These are phyloP conservation scores for Trebouxia gelatinosa DNA, from an alignment of 163 green algal species.

Conservation along the genomic window DNA sequence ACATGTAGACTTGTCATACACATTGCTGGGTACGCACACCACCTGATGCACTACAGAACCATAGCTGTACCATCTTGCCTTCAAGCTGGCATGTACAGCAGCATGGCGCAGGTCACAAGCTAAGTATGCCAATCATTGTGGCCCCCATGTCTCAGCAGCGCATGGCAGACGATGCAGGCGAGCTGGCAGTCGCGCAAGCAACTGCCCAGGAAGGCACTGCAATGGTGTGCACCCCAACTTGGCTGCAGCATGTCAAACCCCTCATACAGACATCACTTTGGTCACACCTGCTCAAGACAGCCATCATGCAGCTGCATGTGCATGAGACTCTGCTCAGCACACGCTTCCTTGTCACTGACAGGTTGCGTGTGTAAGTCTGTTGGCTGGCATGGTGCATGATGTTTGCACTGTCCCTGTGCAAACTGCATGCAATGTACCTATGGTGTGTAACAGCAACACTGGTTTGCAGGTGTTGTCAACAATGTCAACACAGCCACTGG, in stretches of 20 bases:
- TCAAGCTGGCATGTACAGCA: background rate
- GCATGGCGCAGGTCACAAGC: constrained; percentile 30
- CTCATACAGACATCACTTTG: no score
- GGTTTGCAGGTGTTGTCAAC: constrained; percentile 75
- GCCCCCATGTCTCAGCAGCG: constrained; percentile 92
- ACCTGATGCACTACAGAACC: no score
- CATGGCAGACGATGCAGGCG: constrained; percentile 78
- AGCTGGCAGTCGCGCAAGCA: constrained; percentile 70
- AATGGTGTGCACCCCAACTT: constrained; percentile 55
- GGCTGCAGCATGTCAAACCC: no score
- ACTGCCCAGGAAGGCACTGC: constrained; percentile 55
- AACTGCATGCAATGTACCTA: background rate
- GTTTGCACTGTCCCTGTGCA: background rate
- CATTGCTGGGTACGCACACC: constrained; percentile 56
- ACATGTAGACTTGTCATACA: constrained; percentile 60
- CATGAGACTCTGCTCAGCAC: no score
- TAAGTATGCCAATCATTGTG: constrained; percentile 76
- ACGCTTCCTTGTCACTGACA: no score
- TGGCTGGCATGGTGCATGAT: background rate
- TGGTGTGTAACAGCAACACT: background rate
- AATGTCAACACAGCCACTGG: constrained; percentile 77
- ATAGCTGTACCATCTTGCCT: no score
- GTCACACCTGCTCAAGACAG: background rate
- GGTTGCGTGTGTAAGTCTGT: no score
- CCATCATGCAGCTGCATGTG: background rate